These are phyloP conservation scores for Magnolia kwangsiensis DNA, from an alignment of 164 flowering plant species.

Conservation along the genomic window DNA sequence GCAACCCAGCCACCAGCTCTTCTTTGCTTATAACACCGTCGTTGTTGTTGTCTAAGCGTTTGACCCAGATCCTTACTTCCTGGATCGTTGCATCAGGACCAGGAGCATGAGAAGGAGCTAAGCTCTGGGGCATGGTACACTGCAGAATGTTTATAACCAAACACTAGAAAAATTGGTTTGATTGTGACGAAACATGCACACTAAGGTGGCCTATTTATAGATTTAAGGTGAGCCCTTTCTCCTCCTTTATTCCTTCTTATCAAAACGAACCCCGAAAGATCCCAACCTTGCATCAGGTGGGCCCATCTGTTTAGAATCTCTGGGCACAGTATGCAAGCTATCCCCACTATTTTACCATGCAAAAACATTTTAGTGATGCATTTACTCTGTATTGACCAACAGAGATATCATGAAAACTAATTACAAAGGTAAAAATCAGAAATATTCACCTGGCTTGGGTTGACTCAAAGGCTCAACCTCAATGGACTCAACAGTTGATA, in stretches of 20 bases:
- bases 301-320: background rate
- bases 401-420: too few relatives aligned
- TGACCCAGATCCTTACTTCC: background rate
- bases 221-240: background rate
- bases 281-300: background rate
- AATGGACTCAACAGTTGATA: too few relatives aligned
- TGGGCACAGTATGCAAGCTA: too few relatives aligned
- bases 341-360: too few relatives aligned
- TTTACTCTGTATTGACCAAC: too few relatives aligned
- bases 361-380: too few relatives aligned
- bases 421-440: too few relatives aligned
- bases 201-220: background rate
- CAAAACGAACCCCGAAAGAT: background rate
- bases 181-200: background rate
- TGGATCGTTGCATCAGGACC: background rate
- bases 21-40: background rate
- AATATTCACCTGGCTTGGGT: too few relatives aligned
- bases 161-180: background rate
- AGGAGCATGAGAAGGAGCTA: background rate
- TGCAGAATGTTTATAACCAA: background rate
- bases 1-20: background rate
- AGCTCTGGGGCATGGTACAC: background rate
- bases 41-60: background rate
- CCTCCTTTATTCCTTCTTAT: background rate
- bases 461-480: too few relatives aligned